Base-by-base conservation (phyloP, 1,284 basidiomycete genomes). In the Ceratobasidium sp. region DNA sequence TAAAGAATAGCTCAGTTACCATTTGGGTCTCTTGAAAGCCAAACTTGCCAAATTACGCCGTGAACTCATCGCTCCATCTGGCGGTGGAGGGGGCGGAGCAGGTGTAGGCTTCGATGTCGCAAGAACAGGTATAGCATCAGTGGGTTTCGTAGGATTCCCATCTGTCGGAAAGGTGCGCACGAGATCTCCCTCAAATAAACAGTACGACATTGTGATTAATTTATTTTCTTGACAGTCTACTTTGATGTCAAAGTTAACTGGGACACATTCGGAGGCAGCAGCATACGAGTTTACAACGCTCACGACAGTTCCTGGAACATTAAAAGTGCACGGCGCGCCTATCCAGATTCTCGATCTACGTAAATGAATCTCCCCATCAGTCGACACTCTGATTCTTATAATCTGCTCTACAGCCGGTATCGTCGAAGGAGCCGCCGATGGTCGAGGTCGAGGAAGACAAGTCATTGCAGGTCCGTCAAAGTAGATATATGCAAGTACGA, bases 391-490 rank as follows among this genome's bases (percentile, higher is more conserved):
- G 44, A 76, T 62, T 74, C 28, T 50, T 46, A 52, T 64, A 3
- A 21, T 52, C 69, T 18, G 77, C 18, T 59, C 67, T 35, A 58
- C 74, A 94, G 92, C 95, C 75, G 97, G 97, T 87, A 99, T 99
- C 77, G 99, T 99, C 76, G 98, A 99, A 82, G 98, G 98, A 78
- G 98, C 98, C 41, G 97, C 97, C 80, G 98, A 99, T 79, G 97
- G 97, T 76, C 92, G 96, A 82, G 98, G 98, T 84, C 87, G 98
- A 86, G 98, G 98, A 87, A 89, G 94, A 78, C 98, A 99, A 87
- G 97, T 89, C 74, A 88, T 89, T 72, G 75, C 75, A 11, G 75
- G 75, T 67, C 30, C 38, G 72, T 46, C n/a, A 6, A n/a, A 16
- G 21, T 23, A 13, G n/a, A 14, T 43, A n/a, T 59, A 59, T 43